Conservation (phyloP, 2,329 filamentous ascomycete species). For the Fusarium redolens region DNA sequence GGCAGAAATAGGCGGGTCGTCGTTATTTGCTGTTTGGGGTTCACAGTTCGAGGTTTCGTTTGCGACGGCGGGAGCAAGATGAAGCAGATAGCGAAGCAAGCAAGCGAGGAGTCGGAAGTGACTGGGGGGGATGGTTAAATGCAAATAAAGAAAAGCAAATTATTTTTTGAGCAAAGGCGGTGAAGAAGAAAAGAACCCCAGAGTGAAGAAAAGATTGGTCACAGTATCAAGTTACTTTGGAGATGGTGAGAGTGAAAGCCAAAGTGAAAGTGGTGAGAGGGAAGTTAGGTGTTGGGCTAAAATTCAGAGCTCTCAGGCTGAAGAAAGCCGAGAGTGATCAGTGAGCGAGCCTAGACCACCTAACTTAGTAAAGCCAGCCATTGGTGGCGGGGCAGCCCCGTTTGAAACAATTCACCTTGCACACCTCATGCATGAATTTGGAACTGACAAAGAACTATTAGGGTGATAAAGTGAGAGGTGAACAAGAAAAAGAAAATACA, state of each 20-base stretch:
- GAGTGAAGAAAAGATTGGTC: conserved; percentile 17
- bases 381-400: conserved; percentile 23
- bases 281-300: conserved; percentile 39
- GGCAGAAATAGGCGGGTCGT: background rate
- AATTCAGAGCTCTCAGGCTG: conserved; percentile 40
- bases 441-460: background rate
- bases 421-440: conserved; percentile 8
- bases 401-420: conserved; percentile 31
- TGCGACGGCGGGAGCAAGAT: conserved; percentile 28
- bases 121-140: conserved; percentile 5
- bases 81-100: conserved; percentile 15
- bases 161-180: conserved; percentile 13
- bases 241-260: background rate
- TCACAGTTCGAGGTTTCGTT: conserved; percentile 22
- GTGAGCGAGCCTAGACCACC: conserved; percentile 24
- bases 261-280: conserved; percentile 22
- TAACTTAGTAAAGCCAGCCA: background rate
- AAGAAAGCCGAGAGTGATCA: conserved; percentile 31
- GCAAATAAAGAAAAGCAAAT: conserved; percentile 11
- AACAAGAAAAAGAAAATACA: background rate
- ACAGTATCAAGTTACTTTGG: conserved; percentile 23
- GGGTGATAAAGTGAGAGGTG: background rate
- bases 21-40: conserved; percentile 18
- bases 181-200: background rate
- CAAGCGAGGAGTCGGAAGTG: conserved; percentile 8